Base-by-base conservation (phyloP, 306 rosid species). In the Benincasa hispida region DNA sequence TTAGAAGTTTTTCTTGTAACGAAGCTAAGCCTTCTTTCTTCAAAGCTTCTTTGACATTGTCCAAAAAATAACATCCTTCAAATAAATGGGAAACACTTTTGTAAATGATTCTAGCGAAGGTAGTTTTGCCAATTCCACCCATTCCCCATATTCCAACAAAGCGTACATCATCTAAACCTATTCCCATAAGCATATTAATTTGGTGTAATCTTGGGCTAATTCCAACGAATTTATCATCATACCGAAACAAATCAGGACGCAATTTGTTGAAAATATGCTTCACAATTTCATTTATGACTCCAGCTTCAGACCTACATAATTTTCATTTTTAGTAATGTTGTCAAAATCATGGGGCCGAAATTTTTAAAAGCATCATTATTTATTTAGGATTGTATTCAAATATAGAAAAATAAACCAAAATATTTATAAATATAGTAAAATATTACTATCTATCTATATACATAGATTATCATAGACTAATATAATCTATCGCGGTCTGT, bases 71-170 rank as follows among this genome's bases (percentile, higher is more conserved):
- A 65, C 68, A 15, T 41, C 68, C 76, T 0, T 73, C 19, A 2
- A 82, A 82, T 2, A 53, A n/a, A 8, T 25, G 51, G 48, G 58
- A 28, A 6, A 77, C 48, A 5, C 50, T 55, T 0, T 72, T 58
- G 54, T 70, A 81, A 32, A 77, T 41, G 41, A 67, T 80, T 77
- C 76, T 61, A 0, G 81, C 81, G 0, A 81, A 41, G 12, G 84
- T 81, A 17, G 81, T 81, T 21, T 81, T 81, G 0, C 84, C 84
- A 10, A 82, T 41, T 6, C 84, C 84, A 1, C 81, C 81, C 84
- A 82, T 77, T 39, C 84, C 84, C 74, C 81, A 81, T 58, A 81
- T 77, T n/a, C 84, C 81, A 77, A 77, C 61, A 41, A 72, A 19
- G 0, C 39, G 55, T 37, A 72, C 55, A 12, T 77, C 70, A 17